Conservation (phyloP, 345 rosid genomes). For the Litchi chinensis region DNA sequence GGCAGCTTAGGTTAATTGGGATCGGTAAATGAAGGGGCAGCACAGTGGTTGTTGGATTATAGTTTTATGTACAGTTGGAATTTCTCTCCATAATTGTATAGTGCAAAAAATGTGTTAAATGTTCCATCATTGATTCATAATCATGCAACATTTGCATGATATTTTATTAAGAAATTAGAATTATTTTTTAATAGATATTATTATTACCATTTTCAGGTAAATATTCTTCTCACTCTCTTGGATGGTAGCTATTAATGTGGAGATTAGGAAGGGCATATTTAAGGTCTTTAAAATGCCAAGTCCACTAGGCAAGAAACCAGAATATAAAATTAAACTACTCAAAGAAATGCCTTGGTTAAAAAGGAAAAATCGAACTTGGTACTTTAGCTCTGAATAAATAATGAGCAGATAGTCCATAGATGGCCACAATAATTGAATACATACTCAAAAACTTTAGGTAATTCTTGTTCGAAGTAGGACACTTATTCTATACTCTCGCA, state of each 20-base stretch:
- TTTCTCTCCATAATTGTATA: not conserved
- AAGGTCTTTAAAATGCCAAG: not conserved
- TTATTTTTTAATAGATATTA: not conserved
- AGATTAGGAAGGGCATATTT: not conserved
- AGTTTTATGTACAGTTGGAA: not conserved
- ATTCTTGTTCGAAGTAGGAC: too few species aligned
- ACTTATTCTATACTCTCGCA: not conserved
- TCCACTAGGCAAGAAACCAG: not conserved
- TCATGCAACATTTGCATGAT: not conserved
- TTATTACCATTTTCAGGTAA: not conserved
- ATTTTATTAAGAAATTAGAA: too few species aligned
- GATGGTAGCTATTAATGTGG: too few species aligned
- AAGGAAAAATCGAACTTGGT: too few species aligned
- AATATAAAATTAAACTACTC: not conserved
- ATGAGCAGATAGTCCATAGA: too few species aligned
- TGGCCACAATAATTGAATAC: not conserved
- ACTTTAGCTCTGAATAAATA: too few species aligned
- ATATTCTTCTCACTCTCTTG: not conserved
- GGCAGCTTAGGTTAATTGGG: constrained; percentile 53
- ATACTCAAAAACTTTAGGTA: not conserved
- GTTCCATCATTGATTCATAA: not conserved
- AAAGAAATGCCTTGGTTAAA: not conserved
- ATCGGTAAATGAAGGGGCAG: constrained; percentile 35
- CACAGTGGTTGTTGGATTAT: not conserved
- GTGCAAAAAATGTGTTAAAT: not conserved